These are phyloP conservation scores for Aegilops speltoides DNA, from an alignment of 176 grass and related monocot genomes.

Conservation along the genomic window DNA sequence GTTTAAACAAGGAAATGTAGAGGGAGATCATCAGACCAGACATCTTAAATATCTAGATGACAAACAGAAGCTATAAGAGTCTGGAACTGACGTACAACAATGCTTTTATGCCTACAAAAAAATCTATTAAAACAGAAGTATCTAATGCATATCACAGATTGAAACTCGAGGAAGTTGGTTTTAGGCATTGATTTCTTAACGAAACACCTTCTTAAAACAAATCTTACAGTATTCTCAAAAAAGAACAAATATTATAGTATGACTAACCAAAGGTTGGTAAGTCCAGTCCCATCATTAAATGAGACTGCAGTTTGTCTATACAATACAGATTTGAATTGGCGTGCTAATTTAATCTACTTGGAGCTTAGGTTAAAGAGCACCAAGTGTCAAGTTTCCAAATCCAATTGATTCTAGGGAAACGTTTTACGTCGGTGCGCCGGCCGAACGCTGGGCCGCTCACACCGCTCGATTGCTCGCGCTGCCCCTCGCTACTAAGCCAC, in stretches of 20 bases:
- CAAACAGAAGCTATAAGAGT: not conserved
- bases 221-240: too few relatives aligned
- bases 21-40: not conserved
- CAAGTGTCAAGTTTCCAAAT: conserved; percentile 68
- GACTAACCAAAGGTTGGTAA: not conserved
- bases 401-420: conserved; percentile 83
- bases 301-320: not conserved
- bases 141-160: not conserved
- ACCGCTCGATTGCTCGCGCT: too few relatives aligned
- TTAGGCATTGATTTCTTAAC: not conserved
- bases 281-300: not conserved
- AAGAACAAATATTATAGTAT: not conserved
- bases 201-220: not conserved
- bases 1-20: not conserved
- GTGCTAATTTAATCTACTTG: conserved; percentile 25
- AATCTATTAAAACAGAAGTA: not conserved
- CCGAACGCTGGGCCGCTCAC: too few relatives aligned
- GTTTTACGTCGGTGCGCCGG: too few relatives aligned
- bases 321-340: not conserved
- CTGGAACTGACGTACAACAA: not conserved
- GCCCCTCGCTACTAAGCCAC: too few relatives aligned
- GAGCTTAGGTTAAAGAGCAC: conserved; percentile 70
- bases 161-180: not conserved
- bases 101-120: not conserved
- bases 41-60: not conserved